Evolutionary conservation across 2,329 filamentous ascomycete species (phyloP), one percentile per base, ranked within the genome.

Genomic region (Aurifilum marmelostoma): DNA sequence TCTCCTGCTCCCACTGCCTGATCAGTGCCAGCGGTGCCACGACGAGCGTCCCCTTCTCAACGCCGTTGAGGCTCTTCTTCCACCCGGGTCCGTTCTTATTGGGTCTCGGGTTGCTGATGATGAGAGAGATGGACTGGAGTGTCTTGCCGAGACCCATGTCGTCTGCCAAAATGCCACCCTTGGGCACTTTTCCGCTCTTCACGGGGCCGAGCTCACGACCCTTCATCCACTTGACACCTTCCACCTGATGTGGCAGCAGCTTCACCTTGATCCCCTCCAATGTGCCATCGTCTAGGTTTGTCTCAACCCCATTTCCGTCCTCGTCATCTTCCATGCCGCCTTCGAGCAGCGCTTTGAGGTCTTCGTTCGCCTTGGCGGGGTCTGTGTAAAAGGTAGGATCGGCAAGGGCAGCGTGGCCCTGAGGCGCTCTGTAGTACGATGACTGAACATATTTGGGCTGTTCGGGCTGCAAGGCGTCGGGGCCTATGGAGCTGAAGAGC

Each of bases 101-200:
- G 3, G 92, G 90, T 75, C 91, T 93, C 24, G 89, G 87, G 75
- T 98, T 97, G 67, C 87, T 91, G 50, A 99, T 84, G 56, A 99
- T 91, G 41, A 98, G 85, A 1, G 95, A 90, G 68, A 99, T 92
- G 1, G 94, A 93, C 80, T 99, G 96, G 18, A 99, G 87, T 0
- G 96, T 99, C 84, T 99, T 99, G 69, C 96, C 96, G 18, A 98
- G 83, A 73, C 95, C 95, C 95, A 98, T 97, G 77, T 99, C 96
- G 75, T 99, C 96, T 24, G 96, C 96, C 47, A 99, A 86, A 72
- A 99, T 97, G 24, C 96, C 96, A 47, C 96, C 96, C 74, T 97
- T 96, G 39, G 95, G 94, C 12, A 97, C 87, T 71, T 83, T 88
- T 69, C 92, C 92, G 74, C 91, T 91, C 81, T 96, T 97, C 71